Evolutionary conservation across 2,329 filamentous ascomycete genomes (phyloP).

Genomic region (Exserohilum rostratum): DNA sequence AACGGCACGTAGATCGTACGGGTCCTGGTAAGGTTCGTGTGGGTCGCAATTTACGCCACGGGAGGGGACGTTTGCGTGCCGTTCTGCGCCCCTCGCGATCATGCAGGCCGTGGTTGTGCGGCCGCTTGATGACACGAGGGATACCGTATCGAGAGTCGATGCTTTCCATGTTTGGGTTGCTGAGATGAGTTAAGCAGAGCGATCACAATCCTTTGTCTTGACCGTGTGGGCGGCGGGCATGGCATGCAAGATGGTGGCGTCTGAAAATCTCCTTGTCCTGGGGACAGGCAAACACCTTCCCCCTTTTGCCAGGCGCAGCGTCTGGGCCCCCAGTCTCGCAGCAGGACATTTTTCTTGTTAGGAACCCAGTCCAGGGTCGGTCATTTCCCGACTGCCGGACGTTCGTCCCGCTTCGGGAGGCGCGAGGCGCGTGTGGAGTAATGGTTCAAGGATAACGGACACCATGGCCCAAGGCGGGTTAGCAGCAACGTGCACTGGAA

Average conservation of each 20-base stretch:
- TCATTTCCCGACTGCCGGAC: slow-evolving; percentile 9
- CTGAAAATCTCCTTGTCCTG: not conserved
- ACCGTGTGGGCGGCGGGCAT: not conserved
- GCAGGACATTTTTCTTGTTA: slow-evolving; percentile 7
- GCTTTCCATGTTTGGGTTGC: no score
- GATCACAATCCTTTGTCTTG: not conserved
- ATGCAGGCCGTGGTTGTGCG: not conserved
- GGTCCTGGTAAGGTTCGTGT: slow-evolving; percentile 1
- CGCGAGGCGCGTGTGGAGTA: slow-evolving; percentile 10
- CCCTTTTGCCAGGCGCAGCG: slow-evolving; percentile 4
- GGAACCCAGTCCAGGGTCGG: slow-evolving; percentile 4
- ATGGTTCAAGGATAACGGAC: slow-evolving; percentile 8
- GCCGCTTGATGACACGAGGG: not conserved
- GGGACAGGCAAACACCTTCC: slow-evolving; percentile 5
- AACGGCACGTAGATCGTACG: slow-evolving; percentile 7
- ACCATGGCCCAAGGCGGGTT: not conserved
- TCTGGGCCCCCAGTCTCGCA: not conserved
- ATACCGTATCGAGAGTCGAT: not conserved
- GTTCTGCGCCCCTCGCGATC: not conserved
- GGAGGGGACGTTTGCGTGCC: not conserved
- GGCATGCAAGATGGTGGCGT: not conserved
- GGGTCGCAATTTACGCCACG: slow-evolving; percentile 6
- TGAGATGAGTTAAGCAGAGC: no score
- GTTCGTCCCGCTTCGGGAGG: slow-evolving; percentile 13
- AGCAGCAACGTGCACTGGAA: slow-evolving; percentile 9